phyloP scores from a whole-genome alignment of 495 filamentous ascomycete species.

The Evernia prunastri region DNA sequence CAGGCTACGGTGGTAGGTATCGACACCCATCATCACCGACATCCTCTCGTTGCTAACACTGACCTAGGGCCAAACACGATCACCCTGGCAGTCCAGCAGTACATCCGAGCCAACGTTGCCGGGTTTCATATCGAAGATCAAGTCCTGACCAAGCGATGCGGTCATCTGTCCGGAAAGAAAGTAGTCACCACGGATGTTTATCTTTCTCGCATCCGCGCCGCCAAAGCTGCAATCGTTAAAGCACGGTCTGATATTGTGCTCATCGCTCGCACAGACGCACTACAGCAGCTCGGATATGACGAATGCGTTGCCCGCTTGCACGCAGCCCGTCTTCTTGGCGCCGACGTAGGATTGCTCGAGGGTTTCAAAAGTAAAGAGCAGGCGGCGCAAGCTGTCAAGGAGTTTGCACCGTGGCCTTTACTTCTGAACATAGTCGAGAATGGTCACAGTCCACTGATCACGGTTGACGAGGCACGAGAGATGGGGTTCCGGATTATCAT shows the following conservation, averaged over 20 bases:
- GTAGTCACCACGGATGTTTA: conserved; percentile 50
- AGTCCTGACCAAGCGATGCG: conserved; percentile 58
- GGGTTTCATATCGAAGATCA: conserved; percentile 71
- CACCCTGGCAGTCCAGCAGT: conserved; percentile 52
- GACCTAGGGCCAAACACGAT: conserved; percentile 51
- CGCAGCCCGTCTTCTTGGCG: conserved; percentile 50
- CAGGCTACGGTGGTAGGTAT: conserved; percentile 51
- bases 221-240: conserved; percentile 42
- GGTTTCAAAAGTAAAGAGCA: conserved; percentile 52
- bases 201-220: conserved; percentile 50
- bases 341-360: conserved; percentile 61
- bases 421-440: conserved; percentile 60
- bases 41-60: conserved; percentile 20
- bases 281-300: conserved; percentile 57
- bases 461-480: conserved; percentile 48
- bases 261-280: conserved; percentile 62
- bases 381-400: conserved; percentile 44
- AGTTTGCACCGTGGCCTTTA: conserved; percentile 52
- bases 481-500: conserved; percentile 62
- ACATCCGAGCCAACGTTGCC: conserved; percentile 60
- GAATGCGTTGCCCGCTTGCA: conserved; percentile 51
- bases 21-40: neutral
- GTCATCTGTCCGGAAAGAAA: conserved; percentile 55
- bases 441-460: conserved; percentile 52
- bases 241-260: conserved; percentile 55